Base-by-base conservation (phyloP, 1,139 yeast genomes). In the Arxiozyma slooffiae region DNA sequence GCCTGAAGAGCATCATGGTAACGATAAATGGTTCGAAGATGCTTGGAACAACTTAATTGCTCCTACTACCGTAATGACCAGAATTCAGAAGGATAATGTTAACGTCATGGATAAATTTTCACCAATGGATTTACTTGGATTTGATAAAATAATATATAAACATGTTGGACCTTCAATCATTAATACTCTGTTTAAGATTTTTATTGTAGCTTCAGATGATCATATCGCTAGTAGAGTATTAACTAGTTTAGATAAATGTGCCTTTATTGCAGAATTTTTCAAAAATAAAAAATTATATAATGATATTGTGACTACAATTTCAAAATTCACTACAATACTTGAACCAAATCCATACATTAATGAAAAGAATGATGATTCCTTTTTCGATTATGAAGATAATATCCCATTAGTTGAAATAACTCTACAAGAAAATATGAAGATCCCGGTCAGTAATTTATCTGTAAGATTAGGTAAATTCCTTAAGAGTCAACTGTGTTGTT, bases 1-100 rank as follows among this genome's bases (percentile, higher is more conserved):
- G 90, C 97, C 98, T 0, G 98, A 92, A 60, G 99, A 94, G 64
- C 97, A 90, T 61, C 89, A 84, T 62, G 83, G 81, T 36, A 78
- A 85, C 2, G 82, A 81, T 45, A 89, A 85, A 62, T 85, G 96
- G 81, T 92, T 90, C 69, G 97, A 90, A 63, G 92, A 86, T 62
- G 81, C 85, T 18, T 94, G 99, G 99, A 85, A 85, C 60, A 85
- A 86, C 55, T 70, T 88, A 57, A 79, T 90, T 49, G 78, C 88
- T 1, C 66, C 73, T 66, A 81, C 60, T 26, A 64, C 69, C 4
- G 69, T 70, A 0, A 50, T 66, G 18, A 64, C 67, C 1, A 67
- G 68, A 26, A 55, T 59, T 1, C 66, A 62, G 14, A 57, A 61
- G 17, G 57, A 55, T 20, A 49, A 58, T 21, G 42, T 49, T 24